Conservation (phyloP, 2,329 filamentous ascomycete genomes). For the Neopestalotiopsis clavispora region DNA sequence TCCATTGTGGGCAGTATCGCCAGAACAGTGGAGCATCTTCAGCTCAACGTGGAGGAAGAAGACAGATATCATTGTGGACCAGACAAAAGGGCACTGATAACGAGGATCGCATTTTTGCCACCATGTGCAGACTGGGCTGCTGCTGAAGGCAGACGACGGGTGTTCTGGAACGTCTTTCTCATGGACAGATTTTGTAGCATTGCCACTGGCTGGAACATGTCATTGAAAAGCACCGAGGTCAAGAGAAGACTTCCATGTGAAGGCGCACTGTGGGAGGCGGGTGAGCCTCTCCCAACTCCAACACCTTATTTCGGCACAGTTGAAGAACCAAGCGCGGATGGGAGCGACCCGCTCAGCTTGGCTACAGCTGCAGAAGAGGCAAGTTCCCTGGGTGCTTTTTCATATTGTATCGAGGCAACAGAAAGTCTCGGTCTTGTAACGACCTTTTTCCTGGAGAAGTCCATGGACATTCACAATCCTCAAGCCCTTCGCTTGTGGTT, state of each 20-base stretch:
- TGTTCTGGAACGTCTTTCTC: slow-evolving; percentile 44
- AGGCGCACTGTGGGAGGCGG: slow-evolving; percentile 45
- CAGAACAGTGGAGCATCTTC: slow-evolving; percentile 41
- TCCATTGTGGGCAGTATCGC: slow-evolving; percentile 41
- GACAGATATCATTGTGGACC: slow-evolving; percentile 29
- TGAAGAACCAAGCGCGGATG: slow-evolving; percentile 43
- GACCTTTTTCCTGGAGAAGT: slow-evolving; percentile 49
- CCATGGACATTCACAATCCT: slow-evolving; percentile 42
- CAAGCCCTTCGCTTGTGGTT: slow-evolving; percentile 47
- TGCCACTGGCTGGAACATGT: slow-evolving; percentile 43
- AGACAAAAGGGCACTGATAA: slow-evolving; percentile 34
- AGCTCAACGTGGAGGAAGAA: slow-evolving; percentile 39
- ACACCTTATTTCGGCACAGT: slow-evolving; percentile 52
- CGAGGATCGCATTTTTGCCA: slow-evolving; percentile 33
- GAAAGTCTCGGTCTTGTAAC: slow-evolving; percentile 50
- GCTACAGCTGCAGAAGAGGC: slow-evolving; percentile 36
- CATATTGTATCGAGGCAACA: slow-evolving; percentile 51
- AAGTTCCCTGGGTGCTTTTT: slow-evolving; percentile 48
- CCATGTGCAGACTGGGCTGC: slow-evolving; percentile 39
- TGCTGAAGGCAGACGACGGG: slow-evolving; percentile 37
- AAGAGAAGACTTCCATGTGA: slow-evolving; percentile 41
- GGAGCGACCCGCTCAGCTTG: slow-evolving; percentile 45
- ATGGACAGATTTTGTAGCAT: slow-evolving; percentile 45
- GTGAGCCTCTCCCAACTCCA: slow-evolving; percentile 37
- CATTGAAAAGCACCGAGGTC: slow-evolving; percentile 38